phyloP scores from a whole-genome alignment of 805 yeast genomes.

The Torulaspora quercuum region DNA sequence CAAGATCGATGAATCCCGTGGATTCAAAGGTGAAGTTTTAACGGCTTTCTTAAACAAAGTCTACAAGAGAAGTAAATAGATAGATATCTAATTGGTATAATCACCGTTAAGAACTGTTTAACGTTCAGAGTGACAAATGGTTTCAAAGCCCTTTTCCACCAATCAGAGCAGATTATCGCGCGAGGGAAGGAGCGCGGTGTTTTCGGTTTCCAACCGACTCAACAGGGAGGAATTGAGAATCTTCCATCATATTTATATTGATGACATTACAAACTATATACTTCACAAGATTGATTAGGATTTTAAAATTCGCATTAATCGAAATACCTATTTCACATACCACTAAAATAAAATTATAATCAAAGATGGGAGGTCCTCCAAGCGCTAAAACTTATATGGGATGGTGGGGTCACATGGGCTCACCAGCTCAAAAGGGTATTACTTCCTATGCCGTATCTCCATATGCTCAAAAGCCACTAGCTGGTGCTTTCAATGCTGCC shows the following conservation, averaged over 20 bases:
- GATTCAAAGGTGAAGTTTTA: constrained; percentile 87
- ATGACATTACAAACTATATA: no score
- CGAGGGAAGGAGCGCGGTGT: constrained; percentile 4
- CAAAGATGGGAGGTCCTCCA: constrained; percentile 66
- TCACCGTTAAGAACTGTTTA: no score
- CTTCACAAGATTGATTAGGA: not conserved
- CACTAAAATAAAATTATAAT: not conserved
- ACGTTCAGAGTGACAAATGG: not conserved
- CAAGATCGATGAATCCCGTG: constrained; percentile 81
- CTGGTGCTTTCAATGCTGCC: constrained; percentile 80
- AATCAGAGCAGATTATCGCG: no score
- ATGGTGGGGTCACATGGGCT: constrained; percentile 94
- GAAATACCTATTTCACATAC: not conserved
- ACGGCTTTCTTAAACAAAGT: constrained; percentile 82
- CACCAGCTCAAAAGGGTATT: constrained; percentile 81
- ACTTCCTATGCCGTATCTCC: constrained; percentile 91
- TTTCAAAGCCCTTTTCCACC: no score
- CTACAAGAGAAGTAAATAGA: constrained; percentile 86
- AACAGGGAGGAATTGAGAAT: no score
- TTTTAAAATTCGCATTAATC: not conserved
- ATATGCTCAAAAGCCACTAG: constrained; percentile 87
- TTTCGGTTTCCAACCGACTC: constrained; percentile 3
- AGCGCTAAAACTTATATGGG: constrained; percentile 82
- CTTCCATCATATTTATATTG: no score
- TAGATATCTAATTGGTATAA: constrained; percentile 1